A percentile compares a stretch with the other conserved stretches of the same genome.
phyloP scores from a whole-genome alignment of 106 monocot species.

The Dioscorea alata region DNA sequence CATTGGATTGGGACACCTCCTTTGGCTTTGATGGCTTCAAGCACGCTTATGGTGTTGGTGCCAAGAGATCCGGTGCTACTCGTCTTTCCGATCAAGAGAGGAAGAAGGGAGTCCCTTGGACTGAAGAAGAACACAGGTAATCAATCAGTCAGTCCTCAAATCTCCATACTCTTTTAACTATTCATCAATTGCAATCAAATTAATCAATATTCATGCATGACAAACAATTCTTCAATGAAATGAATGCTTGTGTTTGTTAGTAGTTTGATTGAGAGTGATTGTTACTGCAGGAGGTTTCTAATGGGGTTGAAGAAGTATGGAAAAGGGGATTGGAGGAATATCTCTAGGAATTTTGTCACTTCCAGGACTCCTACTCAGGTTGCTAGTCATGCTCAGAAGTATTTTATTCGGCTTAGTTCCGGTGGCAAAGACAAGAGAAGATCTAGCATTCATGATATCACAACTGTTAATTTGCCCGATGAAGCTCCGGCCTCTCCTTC shows the following conservation, averaged over 20 bases:
- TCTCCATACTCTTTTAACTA: too few relatives aligned
- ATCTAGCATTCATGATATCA: constrained; percentile 45
- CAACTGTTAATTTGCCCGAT: constrained; percentile 21
- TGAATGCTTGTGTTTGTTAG: too few relatives aligned
- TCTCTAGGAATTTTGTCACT: constrained; percentile 29
- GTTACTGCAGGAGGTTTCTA: constrained; percentile 22
- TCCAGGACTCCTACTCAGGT: constrained; percentile 29
- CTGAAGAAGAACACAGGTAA: constrained; percentile 51
- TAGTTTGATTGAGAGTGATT: too few relatives aligned
- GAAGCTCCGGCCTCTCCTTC: not conserved
- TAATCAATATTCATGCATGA: too few relatives aligned
- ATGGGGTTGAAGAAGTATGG: constrained; percentile 40
- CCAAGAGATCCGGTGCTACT: constrained; percentile 20
- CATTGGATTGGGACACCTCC: constrained; percentile 30
- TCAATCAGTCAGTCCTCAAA: too few relatives aligned
- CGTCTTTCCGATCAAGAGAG: constrained; percentile 43
- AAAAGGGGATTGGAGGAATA: constrained; percentile 42
- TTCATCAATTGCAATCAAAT: too few relatives aligned
- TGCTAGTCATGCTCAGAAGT: constrained; percentile 36
- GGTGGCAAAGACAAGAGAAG: constrained; percentile 36
- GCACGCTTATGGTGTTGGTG: constrained; percentile 15
- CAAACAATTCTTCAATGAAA: too few relatives aligned
- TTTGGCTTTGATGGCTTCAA: constrained; percentile 13
- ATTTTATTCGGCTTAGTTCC: constrained; percentile 27
- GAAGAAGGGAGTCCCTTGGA: constrained; percentile 53